A percentile compares a stretch with the other conserved stretches of the same genome.
phyloP scores from a whole-genome alignment of 1,284 basidiomycete species.

The Athelia psychrophila region DNA sequence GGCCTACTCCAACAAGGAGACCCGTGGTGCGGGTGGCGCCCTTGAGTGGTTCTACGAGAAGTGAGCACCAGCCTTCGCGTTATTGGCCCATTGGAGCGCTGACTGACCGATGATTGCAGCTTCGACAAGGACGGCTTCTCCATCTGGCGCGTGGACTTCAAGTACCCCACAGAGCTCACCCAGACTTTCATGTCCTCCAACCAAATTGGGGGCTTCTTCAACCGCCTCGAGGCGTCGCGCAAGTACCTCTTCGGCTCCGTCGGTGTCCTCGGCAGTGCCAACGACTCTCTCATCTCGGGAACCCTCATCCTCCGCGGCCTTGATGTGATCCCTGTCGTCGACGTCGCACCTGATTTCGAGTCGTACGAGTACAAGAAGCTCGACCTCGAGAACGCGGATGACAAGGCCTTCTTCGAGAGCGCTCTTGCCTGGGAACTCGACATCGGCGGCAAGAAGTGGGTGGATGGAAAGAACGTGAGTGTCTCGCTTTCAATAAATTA shows the following conservation, averaged over 20 bases:
- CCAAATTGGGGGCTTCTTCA: conserved; percentile 93
- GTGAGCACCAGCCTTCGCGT: conserved; percentile 34
- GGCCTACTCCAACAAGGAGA: conserved; percentile 97
- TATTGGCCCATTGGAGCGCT: conserved; percentile 11
- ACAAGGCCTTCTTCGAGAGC: conserved; percentile 89
- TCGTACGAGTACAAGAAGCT: conserved; percentile 82
- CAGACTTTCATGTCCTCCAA: conserved; percentile 91
- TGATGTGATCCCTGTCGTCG: conserved; percentile 67
- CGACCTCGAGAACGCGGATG: conserved; percentile 61
- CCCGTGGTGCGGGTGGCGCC: conserved; percentile 70
- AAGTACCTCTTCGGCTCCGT: conserved; percentile 95
- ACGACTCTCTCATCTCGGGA: conserved; percentile 79
- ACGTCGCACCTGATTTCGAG: conserved; percentile 91
- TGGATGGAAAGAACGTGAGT: conserved; percentile 81
- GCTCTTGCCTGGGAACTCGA: conserved; percentile 90
- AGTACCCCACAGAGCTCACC: conserved; percentile 95
- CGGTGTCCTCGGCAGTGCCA: conserved; percentile 84
- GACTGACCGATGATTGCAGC: conserved; percentile 41
- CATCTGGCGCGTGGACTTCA: conserved; percentile 91
- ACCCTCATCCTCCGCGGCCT: conserved; percentile 81
- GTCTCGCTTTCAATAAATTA: not conserved
- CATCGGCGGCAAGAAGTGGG: conserved; percentile 83
- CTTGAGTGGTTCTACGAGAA: conserved; percentile 91
- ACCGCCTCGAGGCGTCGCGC: conserved; percentile 92
- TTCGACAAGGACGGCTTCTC: conserved; percentile 93